Base-by-base conservation (phyloP, 2,329 filamentous ascomycete genomes). In the Pochonia chlamydosporia region DNA sequence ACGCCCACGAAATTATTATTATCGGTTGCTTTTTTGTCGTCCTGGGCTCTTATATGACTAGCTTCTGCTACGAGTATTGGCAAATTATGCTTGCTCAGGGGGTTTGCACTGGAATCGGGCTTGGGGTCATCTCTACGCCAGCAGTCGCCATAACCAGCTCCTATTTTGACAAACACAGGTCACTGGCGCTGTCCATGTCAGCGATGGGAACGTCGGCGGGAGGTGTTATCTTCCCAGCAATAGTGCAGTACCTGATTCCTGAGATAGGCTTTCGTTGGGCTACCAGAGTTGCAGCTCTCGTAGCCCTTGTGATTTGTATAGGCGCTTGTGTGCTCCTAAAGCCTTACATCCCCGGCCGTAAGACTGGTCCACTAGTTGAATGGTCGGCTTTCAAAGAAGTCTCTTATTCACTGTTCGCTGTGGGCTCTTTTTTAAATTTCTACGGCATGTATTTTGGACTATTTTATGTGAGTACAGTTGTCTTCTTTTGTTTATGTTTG, bases 211-310 rank as follows among this genome's bases (percentile, higher is more conserved):
- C 74, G 26, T 76, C 74, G 4, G 66, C 80, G 7, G 78, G 78
- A 4, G 75, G 78, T 25, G 62, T 82, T 10, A 62, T 80, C 9
- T 82, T 79, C 52, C 78, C 80, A 0, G 69, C 76, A 10, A 68
- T 72, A 14, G 76, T 85, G 56, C 72, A 81, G 54, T 72, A 76
- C 42, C 64, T 85, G 16, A 69, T 81, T 6, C 76, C 78, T 0
- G 59, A 65, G 14, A 69, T 85, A 25, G 82, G 82, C 1, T 86
- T 85, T 54, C 66, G 70, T 0, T 85, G 82, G 81, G 74, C 81
- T 0, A 80, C 82, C 3, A 70, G 86, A 7, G 74, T 81, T 9
- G 69, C 87, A 1, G 85, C 75, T 0, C 85, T 89, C 56, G 73
- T 89, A 28, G 73, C 72, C 40, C 63, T 82, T 6, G 66, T 60